phyloP scores from a whole-genome alignment of 352 stramenopile genomes.

The Pythium vanterpoolii region DNA sequence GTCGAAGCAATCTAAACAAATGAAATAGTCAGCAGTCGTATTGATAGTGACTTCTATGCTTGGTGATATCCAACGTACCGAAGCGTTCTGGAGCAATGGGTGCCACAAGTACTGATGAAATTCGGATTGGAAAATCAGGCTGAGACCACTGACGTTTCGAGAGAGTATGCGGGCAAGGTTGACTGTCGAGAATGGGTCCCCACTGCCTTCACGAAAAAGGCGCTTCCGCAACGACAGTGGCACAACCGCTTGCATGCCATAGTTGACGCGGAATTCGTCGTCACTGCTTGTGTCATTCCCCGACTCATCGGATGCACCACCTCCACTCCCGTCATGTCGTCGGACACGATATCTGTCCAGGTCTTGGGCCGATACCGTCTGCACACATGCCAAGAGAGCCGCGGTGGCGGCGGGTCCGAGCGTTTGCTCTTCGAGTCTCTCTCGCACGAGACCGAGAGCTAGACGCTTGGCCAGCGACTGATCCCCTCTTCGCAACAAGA shows the following conservation, averaged over 20 bases:
- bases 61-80: conserved; percentile 25
- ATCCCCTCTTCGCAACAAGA: conserved; percentile 58
- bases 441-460: conserved; percentile 48
- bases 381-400: conserved; percentile 38
- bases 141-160: conserved; percentile 39
- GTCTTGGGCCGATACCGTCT: conserved; percentile 40
- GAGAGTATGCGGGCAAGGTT: background rate
- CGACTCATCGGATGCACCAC: conserved; percentile 26
- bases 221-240: conserved; percentile 19
- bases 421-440: conserved; percentile 52
- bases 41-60: background rate
- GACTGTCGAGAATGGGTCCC: background rate
- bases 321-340: background rate
- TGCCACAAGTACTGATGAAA: conserved; percentile 59
- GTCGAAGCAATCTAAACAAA: conserved; percentile 28
- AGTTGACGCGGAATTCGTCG: conserved; percentile 22
- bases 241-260: conserved; percentile 9
- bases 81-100: conserved; percentile 33
- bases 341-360: conserved; percentile 19
- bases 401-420: conserved; percentile 28
- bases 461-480: conserved; percentile 42
- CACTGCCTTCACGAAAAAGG: conserved; percentile 1
- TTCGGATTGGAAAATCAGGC: conserved; percentile 54
- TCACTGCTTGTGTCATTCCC: conserved; percentile 39
- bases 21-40: background rate